A percentile compares a stretch with the other conserved stretches of the same genome.
These are phyloP conservation scores for Osmanthus fragrans DNA, from an alignment of 257 asterid species.

Conservation along the genomic window DNA sequence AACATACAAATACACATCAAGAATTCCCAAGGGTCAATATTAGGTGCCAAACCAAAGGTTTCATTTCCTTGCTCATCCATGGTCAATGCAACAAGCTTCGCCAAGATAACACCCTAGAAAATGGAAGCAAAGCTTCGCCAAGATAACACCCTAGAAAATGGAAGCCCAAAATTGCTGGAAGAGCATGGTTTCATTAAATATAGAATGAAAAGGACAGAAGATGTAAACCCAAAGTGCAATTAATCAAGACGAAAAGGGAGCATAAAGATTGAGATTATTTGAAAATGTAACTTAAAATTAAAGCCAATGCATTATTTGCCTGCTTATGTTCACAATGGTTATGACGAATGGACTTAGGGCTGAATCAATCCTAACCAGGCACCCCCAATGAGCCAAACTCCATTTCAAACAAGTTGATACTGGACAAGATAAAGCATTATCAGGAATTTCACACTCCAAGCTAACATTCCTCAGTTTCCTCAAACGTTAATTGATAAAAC, in stretches of 20 bases:
- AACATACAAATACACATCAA: too few species aligned
- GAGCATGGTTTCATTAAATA: constrained; percentile 9
- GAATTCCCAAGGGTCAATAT: too few species aligned
- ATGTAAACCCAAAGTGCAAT: neutral
- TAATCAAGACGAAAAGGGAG: too few species aligned
- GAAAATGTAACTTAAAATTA: neutral
- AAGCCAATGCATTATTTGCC: too few species aligned
- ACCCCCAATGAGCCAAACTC: neutral
- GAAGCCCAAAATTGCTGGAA: constrained; percentile 87
- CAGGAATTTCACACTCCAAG: neutral
- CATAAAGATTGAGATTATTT: neutral
- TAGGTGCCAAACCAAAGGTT: constrained; percentile 40
- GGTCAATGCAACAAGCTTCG: constrained; percentile 98
- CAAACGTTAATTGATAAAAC: too few species aligned
- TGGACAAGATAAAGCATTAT: neutral
- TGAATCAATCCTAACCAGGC: too few species aligned
- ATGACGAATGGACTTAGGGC: neutral
- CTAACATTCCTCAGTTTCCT: neutral
- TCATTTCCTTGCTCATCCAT: constrained; percentile 99
- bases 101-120: constrained; percentile 90
- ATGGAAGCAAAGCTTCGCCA: constrained; percentile 90
- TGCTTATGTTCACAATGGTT: too few species aligned
- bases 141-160: constrained; percentile 92
- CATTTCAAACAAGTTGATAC: neutral
- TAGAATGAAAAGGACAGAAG: constrained; percentile 20